These are phyloP conservation scores for Cytidiella melzeri DNA, from an alignment of 768 basidiomycete species.

Conservation along the genomic window DNA sequence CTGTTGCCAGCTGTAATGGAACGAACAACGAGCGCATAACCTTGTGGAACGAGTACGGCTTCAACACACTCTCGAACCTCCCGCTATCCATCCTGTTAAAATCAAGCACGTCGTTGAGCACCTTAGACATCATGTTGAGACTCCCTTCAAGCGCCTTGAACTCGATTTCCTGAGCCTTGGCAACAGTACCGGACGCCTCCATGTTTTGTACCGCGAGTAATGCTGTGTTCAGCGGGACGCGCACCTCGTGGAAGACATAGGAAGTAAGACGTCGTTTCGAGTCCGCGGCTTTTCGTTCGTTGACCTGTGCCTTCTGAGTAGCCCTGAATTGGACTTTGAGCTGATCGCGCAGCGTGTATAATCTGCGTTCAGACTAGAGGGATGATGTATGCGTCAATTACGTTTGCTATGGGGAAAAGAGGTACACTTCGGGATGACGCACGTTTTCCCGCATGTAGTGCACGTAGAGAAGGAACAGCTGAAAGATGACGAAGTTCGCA, in stretches of 20 bases:
- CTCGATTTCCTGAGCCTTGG: conserved; percentile 76
- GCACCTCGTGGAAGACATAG: conserved; percentile 63
- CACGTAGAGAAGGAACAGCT: conserved; percentile 72
- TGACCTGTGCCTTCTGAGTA: conserved; percentile 52
- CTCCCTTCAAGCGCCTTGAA: conserved; percentile 80
- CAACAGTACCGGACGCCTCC: conserved; percentile 68
- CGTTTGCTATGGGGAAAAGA: not conserved
- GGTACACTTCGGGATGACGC: conserved; percentile 17
- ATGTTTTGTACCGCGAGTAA: conserved; percentile 89
- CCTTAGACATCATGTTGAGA: conserved; percentile 84
- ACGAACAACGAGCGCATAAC: conserved; percentile 69
- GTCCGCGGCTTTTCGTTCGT: conserved; percentile 67
- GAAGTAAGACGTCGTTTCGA: conserved; percentile 80
- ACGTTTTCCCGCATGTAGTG: conserved; percentile 38
- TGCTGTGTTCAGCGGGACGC: conserved; percentile 76
- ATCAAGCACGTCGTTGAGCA: conserved; percentile 74
- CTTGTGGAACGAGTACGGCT: conserved; percentile 73
- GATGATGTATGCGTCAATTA: not conserved
- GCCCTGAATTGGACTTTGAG: conserved; percentile 48
- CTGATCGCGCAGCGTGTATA: conserved; percentile 45
- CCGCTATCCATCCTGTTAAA: conserved; percentile 87
- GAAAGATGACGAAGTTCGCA: conserved; percentile 69
- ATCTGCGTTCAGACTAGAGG: conserved; percentile 35
- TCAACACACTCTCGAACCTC: conserved; percentile 62
- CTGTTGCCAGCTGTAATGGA: conserved; percentile 58